Evolutionary conservation across 2,329 filamentous ascomycete genomes (phyloP).

Genomic region (Botrytis sinoallii): DNA sequence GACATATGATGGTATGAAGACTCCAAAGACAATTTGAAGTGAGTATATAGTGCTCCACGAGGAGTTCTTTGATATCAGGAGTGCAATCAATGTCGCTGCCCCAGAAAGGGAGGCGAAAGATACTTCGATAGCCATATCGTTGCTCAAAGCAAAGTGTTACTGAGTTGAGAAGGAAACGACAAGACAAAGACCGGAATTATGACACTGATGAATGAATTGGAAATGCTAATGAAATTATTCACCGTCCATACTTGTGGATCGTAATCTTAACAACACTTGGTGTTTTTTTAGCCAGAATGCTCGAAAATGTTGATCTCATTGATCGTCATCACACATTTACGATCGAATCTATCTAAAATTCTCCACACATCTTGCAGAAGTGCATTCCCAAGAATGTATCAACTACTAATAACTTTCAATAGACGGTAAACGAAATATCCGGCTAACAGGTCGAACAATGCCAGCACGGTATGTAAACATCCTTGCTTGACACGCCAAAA

Average conservation of each 20-base stretch:
- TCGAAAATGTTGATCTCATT: background rate
- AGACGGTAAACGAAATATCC: background rate
- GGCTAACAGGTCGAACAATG: background rate
- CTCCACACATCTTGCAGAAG: background rate
- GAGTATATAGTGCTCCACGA: conserved; percentile 21
- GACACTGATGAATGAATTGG: background rate
- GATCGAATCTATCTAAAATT: background rate
- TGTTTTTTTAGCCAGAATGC: background rate
- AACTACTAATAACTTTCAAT: background rate
- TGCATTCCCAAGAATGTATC: background rate
- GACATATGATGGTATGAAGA: conserved; percentile 35
- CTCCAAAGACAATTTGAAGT: conserved; percentile 24
- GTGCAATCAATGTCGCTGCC: conserved; percentile 17
- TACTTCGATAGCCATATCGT: conserved; percentile 12
- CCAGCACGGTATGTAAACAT: background rate
- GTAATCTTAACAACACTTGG: background rate
- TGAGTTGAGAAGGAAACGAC: background rate
- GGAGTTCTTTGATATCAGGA: conserved; percentile 27
- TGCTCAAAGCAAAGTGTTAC: background rate
- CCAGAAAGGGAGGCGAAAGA: conserved; percentile 11
- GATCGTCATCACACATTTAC: background rate
- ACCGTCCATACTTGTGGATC: background rate
- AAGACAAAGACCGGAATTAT: background rate
- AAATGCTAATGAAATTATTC: background rate
- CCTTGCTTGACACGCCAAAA: background rate